Evolutionary conservation across 73 alveolate genomes (phyloP), one percentile per base, ranked within the genome.

Genomic region (Paramecium sonneborni): DNA sequence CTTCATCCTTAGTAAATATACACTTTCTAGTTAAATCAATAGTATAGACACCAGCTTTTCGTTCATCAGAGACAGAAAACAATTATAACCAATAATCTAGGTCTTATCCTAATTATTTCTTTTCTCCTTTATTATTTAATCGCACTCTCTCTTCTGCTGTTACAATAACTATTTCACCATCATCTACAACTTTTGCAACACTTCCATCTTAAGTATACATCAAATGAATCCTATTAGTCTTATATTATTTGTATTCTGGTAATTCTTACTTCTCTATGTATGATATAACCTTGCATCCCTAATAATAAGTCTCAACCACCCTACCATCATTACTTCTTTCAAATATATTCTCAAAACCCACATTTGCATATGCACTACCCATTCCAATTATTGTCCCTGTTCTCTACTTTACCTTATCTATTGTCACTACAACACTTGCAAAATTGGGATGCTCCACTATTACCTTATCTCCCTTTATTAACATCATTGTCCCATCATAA

Each of bases 401-500:
- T 41, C 93, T 68, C 21, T 85, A 85, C 37, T 92, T 88, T 15
- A 88, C 94, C 21, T 70, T 84, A 72, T 88, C 94, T 6, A 88
- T 38, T 70, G 74, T 44, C 1, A 88, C 92, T 34, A 37, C 74
- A 30, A 88, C 94, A 41, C 88, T 70, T 6, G 94, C 85, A 69
- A 88, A 88, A n/a, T 88, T 84, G n/a, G 94, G 91, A 70, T 88
- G 94, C 28, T 98, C 98, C 24, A 97, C 94, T 37, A 94, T 96
- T 39, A 97, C 95, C 87, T 94, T 88, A 52, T 92, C 94, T 57
- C 96, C 97, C 43, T 92, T 93, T 2, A 98, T 98, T 28, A 93
- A 86, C 92, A 98, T 97, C 88, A 93, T 95, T n/a, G 99, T 98
- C 1, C 99, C 98, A 76, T 98, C 99, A 38, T 93, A 88, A 93